Evolutionary conservation across 192 early-diverging fungal species (phyloP).

Genomic region (Coemansia sp.): DNA sequence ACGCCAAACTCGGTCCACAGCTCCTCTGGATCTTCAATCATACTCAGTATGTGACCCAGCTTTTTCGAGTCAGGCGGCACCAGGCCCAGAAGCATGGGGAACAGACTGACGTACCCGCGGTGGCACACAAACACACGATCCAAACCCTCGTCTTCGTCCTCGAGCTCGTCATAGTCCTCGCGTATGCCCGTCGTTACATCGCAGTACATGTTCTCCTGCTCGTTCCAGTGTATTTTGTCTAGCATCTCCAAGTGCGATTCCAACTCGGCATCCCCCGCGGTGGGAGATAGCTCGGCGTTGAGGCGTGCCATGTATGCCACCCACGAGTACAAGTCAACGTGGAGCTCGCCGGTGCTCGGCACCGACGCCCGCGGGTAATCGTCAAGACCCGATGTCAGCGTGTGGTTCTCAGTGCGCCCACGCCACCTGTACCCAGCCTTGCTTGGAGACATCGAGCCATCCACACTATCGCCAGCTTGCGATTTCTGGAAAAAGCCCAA

Average conservation of each 20-base stretch:
- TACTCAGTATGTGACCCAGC: no score
- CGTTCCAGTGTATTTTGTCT: no score
- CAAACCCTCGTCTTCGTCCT: slow-evolving; percentile 24
- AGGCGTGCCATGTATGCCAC: slow-evolving; percentile 17
- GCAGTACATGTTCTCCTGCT: no score
- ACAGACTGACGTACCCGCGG: slow-evolving; percentile 21
- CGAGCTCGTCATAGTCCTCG: slow-evolving; percentile 50
- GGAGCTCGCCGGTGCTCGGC: slow-evolving; percentile 58
- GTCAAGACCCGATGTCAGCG: slow-evolving; percentile 63
- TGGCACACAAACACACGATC: slow-evolving; percentile 52
- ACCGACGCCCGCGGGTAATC: slow-evolving; percentile 86
- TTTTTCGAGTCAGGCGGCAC: no score
- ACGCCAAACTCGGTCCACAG: no score
- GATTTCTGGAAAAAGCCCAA: no score
- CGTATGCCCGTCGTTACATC: slow-evolving; percentile 14
- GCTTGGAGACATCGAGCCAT: no score
- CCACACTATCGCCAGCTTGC: no score
- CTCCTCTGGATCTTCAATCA: no score
- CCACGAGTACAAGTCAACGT: slow-evolving; percentile 38
- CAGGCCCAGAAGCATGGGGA: no score
- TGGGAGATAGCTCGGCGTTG: slow-evolving; percentile 12
- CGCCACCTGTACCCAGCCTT: no score
- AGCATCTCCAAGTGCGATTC: slow-evolving; percentile 16
- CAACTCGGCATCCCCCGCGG: not conserved
- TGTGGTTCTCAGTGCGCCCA: no score